Evolutionary conservation across 768 basidiomycete species (phyloP).

Genomic region (Rhodotorula toruloides): DNA sequence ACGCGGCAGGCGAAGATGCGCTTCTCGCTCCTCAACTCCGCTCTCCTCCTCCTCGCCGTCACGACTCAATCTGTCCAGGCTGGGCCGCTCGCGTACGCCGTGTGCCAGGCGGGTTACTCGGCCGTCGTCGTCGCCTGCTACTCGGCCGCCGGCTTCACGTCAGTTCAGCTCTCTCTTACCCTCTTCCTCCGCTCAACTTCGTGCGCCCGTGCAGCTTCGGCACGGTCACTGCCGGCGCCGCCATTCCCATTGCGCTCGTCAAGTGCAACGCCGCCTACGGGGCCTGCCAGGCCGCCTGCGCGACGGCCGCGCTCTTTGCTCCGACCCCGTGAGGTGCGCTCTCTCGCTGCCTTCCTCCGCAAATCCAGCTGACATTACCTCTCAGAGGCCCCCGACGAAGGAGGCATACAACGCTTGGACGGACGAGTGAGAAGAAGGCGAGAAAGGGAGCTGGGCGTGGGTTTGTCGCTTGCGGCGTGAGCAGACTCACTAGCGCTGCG

Average conservation of each 20-base stretch:
- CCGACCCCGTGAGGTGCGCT: conserved; percentile 47
- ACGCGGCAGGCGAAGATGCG: too few species aligned
- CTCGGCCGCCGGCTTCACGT: conserved; percentile 1
- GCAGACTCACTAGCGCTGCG: too few species aligned
- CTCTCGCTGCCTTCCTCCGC: background rate
- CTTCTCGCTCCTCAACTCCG: background rate
- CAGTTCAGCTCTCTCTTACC: background rate
- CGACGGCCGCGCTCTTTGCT: conserved; percentile 46
- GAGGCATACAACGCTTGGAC: too few species aligned
- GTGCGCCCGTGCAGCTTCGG: conserved; percentile 46
- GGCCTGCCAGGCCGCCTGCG: conserved; percentile 51
- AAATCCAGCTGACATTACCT: too few species aligned
- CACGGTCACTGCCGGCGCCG: conserved; percentile 47
- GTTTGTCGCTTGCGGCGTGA: too few species aligned
- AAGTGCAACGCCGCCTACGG: conserved; percentile 53
- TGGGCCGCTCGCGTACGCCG: conserved; percentile 49
- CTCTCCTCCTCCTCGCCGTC: background rate
- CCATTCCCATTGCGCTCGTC: conserved; percentile 49
- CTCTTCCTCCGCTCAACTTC: conserved; percentile 14
- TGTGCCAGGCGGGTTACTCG: conserved; percentile 51
- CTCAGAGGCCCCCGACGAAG: too few species aligned
- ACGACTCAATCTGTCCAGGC: conserved; percentile 26
- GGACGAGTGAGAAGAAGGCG: too few species aligned
- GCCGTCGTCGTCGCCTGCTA: conserved; percentile 3
- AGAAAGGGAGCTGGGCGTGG: too few species aligned